Evolutionary conservation across 2,329 filamentous ascomycete genomes (phyloP).

Genomic region (Microdochium bolleyi): DNA sequence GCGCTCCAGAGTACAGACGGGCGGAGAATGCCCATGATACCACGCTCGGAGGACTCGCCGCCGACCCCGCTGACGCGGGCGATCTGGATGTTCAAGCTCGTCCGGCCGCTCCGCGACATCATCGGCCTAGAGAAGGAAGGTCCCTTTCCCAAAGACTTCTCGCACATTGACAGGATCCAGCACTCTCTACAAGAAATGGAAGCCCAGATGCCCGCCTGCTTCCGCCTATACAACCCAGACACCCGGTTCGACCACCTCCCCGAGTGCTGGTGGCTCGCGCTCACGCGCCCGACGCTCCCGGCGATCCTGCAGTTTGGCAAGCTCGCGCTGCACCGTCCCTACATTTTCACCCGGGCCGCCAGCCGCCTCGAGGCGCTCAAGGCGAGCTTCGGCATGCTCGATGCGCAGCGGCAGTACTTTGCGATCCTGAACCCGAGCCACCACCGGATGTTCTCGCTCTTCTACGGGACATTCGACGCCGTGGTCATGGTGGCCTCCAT

Average conservation of each 20-base stretch:
- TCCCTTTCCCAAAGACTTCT: conserved; percentile 44
- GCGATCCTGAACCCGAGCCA: conserved; percentile 39
- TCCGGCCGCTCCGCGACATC: conserved; percentile 42
- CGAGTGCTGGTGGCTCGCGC: conserved; percentile 43
- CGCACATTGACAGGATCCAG: conserved; percentile 46
- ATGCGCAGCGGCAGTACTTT: conserved; percentile 43
- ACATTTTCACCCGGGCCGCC: conserved; percentile 47
- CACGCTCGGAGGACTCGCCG: conserved; percentile 39
- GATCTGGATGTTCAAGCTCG: conserved; percentile 41
- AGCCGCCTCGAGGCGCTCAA: conserved; percentile 48
- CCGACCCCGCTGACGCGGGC: conserved; percentile 48
- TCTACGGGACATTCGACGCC: conserved; percentile 58
- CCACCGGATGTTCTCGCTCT: conserved; percentile 47
- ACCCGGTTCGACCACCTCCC: conserved; percentile 46
- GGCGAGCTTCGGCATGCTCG: conserved; percentile 47
- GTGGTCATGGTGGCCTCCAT: conserved; percentile 53
- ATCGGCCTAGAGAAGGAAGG: conserved; percentile 48
- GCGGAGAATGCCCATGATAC: conserved; percentile 37
- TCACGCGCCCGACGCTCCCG: conserved; percentile 35
- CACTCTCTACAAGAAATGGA: conserved; percentile 38
- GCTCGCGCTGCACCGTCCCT: conserved; percentile 54
- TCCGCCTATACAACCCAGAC: conserved; percentile 48
- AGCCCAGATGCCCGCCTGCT: conserved; percentile 39
- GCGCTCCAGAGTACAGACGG: conserved; percentile 37
- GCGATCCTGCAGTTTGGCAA: conserved; percentile 44